Percentiles rank a stretch among this genome's conserved stretches.
phyloP scores from a whole-genome alignment of 192 early-diverging fungal species.

The Coemansia sp. region DNA sequence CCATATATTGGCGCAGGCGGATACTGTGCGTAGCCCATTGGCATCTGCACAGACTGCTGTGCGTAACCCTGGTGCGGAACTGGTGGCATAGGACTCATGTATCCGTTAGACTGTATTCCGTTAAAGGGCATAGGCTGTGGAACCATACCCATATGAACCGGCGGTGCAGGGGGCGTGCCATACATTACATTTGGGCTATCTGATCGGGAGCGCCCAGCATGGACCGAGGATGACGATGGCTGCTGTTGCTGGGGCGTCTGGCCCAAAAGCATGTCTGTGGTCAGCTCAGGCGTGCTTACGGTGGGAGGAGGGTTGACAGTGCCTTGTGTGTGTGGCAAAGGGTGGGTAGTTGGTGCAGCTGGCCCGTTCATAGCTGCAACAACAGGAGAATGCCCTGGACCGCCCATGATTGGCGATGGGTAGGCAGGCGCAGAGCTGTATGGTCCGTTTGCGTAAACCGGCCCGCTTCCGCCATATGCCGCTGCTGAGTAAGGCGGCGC shows the following conservation, averaged over 20 bases:
- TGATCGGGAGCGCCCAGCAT: slow-evolving; percentile 21
- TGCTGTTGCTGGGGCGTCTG: slow-evolving; percentile 15
- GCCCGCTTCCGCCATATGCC: slow-evolving; percentile 11
- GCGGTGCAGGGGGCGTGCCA: slow-evolving; percentile 22
- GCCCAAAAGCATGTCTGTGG: slow-evolving; percentile 22
- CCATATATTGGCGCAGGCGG: slow-evolving; percentile 32
- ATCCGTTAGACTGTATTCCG: slow-evolving; percentile 42
- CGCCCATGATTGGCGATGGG: slow-evolving; percentile 34
- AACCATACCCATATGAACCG: slow-evolving; percentile 51
- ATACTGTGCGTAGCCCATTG: slow-evolving; percentile 52
- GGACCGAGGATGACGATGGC: slow-evolving; percentile 1
- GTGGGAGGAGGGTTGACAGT: slow-evolving; percentile 2
- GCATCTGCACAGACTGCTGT: slow-evolving; percentile 39
- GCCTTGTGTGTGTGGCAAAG: slow-evolving; percentile 26
- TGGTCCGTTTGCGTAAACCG: slow-evolving; percentile 20
- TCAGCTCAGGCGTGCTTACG: slow-evolving; percentile 39
- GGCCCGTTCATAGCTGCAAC: slow-evolving; percentile 23
- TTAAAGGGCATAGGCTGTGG: slow-evolving; percentile 43
- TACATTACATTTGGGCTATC: slow-evolving; percentile 45
- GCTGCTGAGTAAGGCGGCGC: slow-evolving; percentile 25
- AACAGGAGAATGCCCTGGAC: slow-evolving; percentile 32
- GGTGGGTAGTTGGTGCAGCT: slow-evolving; percentile 16
- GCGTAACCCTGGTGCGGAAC: slow-evolving; percentile 38
- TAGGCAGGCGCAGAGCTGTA: slow-evolving; percentile 34
- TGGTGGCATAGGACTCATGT: slow-evolving; percentile 37